phyloP scores from a whole-genome alignment of 2,329 filamentous ascomycete species.

The Elsinoe australis region DNA sequence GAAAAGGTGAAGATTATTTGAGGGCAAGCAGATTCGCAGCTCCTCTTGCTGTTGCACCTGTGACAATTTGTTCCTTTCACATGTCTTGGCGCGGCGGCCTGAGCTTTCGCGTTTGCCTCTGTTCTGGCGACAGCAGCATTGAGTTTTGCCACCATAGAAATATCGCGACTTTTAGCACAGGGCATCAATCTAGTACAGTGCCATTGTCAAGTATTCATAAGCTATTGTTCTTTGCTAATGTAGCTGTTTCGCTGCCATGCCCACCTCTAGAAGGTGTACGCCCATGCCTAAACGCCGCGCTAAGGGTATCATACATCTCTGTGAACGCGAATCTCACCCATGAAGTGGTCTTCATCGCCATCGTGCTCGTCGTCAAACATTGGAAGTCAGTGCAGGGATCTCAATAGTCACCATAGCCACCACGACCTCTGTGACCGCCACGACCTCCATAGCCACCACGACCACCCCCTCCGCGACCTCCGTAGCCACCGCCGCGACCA shows the following conservation, averaged over 20 bases:
- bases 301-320: conserved; percentile 10
- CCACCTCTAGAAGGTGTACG: no score
- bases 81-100: conserved; percentile 16
- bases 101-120: conserved; percentile 9
- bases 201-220: no score
- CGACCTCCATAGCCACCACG: conserved; percentile 33
- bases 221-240: no score
- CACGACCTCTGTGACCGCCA: conserved; percentile 23
- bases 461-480: conserved; percentile 30
- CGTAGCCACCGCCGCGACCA: conserved; percentile 38
- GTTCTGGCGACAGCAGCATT: not conserved
- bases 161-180: no score
- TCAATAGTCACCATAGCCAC: not conserved
- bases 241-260: no score
- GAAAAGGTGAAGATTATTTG: not conserved
- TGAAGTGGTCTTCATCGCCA: no score
- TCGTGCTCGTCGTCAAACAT: no score
- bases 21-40: conserved; percentile 6
- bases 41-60: conserved; percentile 11
- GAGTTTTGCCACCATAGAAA: not conserved
- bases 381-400: not conserved
- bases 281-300: conserved; percentile 15
- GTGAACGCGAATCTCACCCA: not conserved
- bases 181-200: no score
- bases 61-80: conserved; percentile 16